phyloP scores from a whole-genome alignment of 192 early-diverging fungal species.

The Rhizophagus clarus region DNA sequence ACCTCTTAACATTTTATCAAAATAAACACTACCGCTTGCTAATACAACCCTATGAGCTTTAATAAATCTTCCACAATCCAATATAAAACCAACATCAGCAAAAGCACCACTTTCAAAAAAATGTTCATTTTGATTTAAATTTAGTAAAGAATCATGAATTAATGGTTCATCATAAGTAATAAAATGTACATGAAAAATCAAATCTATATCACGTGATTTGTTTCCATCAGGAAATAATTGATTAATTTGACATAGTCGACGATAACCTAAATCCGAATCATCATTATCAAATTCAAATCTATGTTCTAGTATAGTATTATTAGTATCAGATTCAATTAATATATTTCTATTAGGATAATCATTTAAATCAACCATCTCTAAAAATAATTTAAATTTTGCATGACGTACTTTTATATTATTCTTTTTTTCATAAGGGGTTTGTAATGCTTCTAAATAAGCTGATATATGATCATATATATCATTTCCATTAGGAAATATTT shows the following conservation, averaged over 20 bases:
- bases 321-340: not conserved
- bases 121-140: not conserved
- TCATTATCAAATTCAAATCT: not conserved
- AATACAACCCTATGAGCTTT: not conserved
- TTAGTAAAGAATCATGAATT: not conserved
- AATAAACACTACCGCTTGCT: not conserved
- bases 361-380: not conserved
- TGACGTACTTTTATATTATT: not conserved
- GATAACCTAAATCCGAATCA: not conserved
- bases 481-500: not conserved
- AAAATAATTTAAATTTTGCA: not conserved
- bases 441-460: conserved; percentile 1
- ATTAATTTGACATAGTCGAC: not conserved
- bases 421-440: conserved; percentile 10
- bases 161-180: not conserved
- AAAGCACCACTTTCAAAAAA: conserved; percentile 7
- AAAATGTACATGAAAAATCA: not conserved
- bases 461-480: not conserved
- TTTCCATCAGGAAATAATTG: not conserved
- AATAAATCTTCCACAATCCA: not conserved
- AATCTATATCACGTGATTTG: not conserved
- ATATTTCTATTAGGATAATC: not conserved
- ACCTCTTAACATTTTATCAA: conserved; percentile 13
- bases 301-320: not conserved
- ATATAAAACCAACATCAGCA: not conserved